Conservation (phyloP, 108 stramenopile genomes). For the Nitzschia putrida region DNA sequence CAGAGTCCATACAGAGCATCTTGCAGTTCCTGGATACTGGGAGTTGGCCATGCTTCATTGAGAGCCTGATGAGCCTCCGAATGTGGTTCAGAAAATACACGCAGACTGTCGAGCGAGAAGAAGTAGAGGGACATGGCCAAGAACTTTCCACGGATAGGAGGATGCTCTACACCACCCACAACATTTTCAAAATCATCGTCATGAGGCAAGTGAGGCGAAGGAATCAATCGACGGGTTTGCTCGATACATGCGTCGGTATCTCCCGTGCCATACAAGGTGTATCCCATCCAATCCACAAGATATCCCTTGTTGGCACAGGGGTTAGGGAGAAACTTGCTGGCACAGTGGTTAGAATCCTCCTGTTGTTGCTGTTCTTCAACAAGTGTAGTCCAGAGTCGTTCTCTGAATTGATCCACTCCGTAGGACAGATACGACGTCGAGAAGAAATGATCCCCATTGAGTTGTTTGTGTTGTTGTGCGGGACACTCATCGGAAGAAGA, state of each 20-base stretch:
- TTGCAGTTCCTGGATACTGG: slow-evolving; percentile 74
- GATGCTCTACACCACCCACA: slow-evolving; percentile 85
- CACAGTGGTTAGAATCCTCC: slow-evolving; percentile 25
- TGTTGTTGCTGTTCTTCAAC: slow-evolving; percentile 44
- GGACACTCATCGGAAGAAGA: slow-evolving; percentile 11
- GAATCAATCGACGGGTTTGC: slow-evolving; percentile 74
- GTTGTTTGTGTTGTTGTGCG: slow-evolving; percentile 22
- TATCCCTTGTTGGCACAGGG: slow-evolving; percentile 81
- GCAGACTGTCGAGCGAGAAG: slow-evolving; percentile 88
- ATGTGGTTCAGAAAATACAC: slow-evolving; percentile 69
- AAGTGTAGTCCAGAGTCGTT: slow-evolving; percentile 79
- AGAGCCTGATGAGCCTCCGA: slow-evolving; percentile 58
- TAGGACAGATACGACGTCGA: slow-evolving; percentile 82
- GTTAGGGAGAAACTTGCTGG: slow-evolving; percentile 53
- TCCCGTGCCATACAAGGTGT: slow-evolving; percentile 72
- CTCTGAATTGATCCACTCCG: slow-evolving; percentile 87
- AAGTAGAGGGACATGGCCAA: slow-evolving; percentile 92
- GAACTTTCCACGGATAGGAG: slow-evolving; percentile 82
- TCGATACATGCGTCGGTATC: slow-evolving; percentile 67
- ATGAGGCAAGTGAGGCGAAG: slow-evolving; percentile 65
- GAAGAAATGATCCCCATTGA: slow-evolving; percentile 81
- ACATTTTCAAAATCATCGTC: slow-evolving; percentile 45
- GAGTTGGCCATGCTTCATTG: slow-evolving; percentile 78
- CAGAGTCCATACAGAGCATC: slow-evolving; percentile 84
- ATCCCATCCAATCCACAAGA: slow-evolving; percentile 55